Base-by-base conservation (phyloP, 352 stramenopile genomes). In the Pythium vanterpoolii region DNA sequence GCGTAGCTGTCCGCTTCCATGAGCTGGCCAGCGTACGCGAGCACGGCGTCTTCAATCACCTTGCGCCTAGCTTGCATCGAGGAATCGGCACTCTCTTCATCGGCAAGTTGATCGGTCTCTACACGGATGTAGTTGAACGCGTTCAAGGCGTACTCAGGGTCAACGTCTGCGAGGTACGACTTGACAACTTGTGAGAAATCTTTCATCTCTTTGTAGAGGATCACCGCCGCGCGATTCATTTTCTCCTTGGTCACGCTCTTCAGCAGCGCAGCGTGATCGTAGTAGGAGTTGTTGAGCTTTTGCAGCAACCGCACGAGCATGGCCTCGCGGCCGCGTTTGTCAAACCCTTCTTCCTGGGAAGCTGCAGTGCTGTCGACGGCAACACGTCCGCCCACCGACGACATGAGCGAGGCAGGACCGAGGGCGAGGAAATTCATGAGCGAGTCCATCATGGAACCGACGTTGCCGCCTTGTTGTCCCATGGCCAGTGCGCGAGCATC, bases 1-100 rank as follows among this genome's bases (percentile, higher is more conserved):
- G 87, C 74, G 54, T 92, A 89, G 31, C 78, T 75, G 56, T 98
- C 90, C 7, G 96, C 85, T 46, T 94, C 85, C 64, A 98, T 83
- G 7, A 98, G 72, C 24, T 84, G 76, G 14, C 80, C 76, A 1
- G 83, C 79, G 56, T 95, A 82, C 18, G 62, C 74, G 13, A 95
- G 64, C 39, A 95, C 68, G n/a, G 83, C 85, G 11, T 89, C 75
- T 64, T 95, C 85, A 33, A 95, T 88, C 24, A 78, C 60, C 56
- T 87, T 89, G 11, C 76, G 81, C 26, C 76, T 79, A 26, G 68
- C 73, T 55, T 59, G 73, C 63, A 59, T 62, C 1, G 56, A 39
- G 10, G 44, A 66, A 33, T 55, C 69, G 0, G 70, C 64, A 14
- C 42, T 71, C 24, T 90, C 74, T 46, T 83, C 71, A 33, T 79